Evolutionary conservation across 208 protist species (phyloP), one percentile per base, ranked within the genome.

Genomic region (Porcisia hertigi): DNA sequence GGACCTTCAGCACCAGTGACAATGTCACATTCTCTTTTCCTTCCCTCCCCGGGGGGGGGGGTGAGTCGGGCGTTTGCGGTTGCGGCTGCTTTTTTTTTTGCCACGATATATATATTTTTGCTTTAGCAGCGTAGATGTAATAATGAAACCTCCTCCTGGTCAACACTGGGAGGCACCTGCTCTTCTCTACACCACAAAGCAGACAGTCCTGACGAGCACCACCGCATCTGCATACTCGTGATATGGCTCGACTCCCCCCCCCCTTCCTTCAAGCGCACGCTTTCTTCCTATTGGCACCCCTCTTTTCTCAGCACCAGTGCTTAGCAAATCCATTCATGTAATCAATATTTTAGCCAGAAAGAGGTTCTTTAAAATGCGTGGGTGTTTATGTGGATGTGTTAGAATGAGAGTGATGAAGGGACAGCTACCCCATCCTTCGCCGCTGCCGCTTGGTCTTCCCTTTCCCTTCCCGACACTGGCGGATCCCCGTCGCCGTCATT

Each of bases 1-100:
- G 18, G 43, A 73, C 34, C 54, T 36, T 47, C 49, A 39, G n/a
- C 55, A 67, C 23, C 54, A 30, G 43, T 76, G 57, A 65, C 53
- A 49, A 45, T 53, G 60, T 18, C 52, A 30, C 47, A 25, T 11
- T 34, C 34, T 34, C 59, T 9, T n/a, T 18, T n/a, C 36, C 16
- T 0, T 16, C 54, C 39, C 20, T 49, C 62, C 16, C 36, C 39
- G 9, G 18, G n/a, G 20, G 0, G 34, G 34, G 23, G 60, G 34
- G 8, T 45, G 6, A 34, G 11, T 62, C 36, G 3, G 7, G 16
- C 7, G 60, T 7, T 16, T 23, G 60, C 36, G 16, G 16, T 65
- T 16, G 60, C 36, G 1, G 36, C 16, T 6, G 11, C 4, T 9
- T 45, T 65, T 20, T 65, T 41, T 45, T 65, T 3, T 39, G 36